Base-by-base conservation (phyloP, 768 basidiomycete species). In the Melanogaster broomeanus region DNA sequence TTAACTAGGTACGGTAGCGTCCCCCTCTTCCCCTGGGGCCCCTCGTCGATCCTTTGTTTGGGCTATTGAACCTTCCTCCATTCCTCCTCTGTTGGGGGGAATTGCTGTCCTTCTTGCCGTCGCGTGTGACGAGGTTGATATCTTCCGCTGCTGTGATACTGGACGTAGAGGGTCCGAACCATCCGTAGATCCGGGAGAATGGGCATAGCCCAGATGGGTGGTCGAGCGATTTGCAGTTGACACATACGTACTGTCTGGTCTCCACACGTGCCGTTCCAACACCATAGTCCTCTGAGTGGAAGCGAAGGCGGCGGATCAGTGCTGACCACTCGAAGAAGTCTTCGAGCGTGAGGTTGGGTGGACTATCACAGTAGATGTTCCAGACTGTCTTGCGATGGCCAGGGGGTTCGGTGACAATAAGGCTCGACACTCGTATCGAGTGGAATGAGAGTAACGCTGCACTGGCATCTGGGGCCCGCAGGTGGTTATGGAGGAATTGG, bases 161-260 rank as follows among this genome's bases (percentile, higher is more conserved):
- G n/a, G n/a, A n/a, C n/a, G n/a, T n/a, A n/a, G n/a, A n/a, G n/a
- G 25, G 48, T 6, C 48, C 39, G 12, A 41, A 19, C 48, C 48
- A 49, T 5, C 38, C 48, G 1, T 19, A 15, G 22, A 39, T 49
- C 4, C 16, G 19, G 13, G 28, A 19, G 38, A 41, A 22, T 6
- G 48, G 48, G 27, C 38, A 49, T 2, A 49, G 38, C 2, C 48
- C 48, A 5, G 39, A 25, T 8, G 39, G 48, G 19, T 49, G 48
- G 31, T 41, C 39, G 2, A 49, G 5, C 11, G 48, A 49, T 16
- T 49, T 41, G 19, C 48, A 49, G 18, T 19, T 22, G 1, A 30
- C 4, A 11, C 48, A 49, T 6, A 27, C 19, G 24, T 19, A 41
- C 13, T 48, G 38, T 6, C 21, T 48, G 7, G 18, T 28, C n/a